phyloP scores from a whole-genome alignment of 2,329 filamentous ascomycete genomes.

The Davidsoniella neocaledoniae region DNA sequence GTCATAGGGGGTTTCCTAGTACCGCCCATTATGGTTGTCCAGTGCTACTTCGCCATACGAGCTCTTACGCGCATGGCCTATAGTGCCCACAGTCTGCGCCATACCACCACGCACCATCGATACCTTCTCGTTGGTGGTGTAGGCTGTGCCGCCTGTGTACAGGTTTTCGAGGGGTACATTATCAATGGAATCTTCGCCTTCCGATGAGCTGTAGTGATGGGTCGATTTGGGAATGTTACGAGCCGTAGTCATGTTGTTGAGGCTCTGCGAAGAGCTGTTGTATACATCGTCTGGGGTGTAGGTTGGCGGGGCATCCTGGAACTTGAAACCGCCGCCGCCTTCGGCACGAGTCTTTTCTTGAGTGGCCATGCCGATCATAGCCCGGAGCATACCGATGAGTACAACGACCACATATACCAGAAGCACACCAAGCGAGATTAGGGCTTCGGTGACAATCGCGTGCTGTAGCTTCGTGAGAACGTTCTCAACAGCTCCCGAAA shows the following conservation, averaged over 20 bases:
- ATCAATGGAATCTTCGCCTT: not conserved
- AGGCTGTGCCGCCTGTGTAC: not conserved
- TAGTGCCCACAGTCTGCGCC: not conserved
- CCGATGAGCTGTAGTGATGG: no score
- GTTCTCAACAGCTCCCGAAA: constrained; percentile 56
- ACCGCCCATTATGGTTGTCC: not conserved
- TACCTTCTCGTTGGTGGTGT: constrained; percentile 8
- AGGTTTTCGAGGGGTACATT: not conserved
- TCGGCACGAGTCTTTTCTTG: constrained; percentile 39
- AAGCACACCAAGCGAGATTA: constrained; percentile 61
- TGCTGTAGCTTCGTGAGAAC: constrained; percentile 51
- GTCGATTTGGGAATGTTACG: not conserved
- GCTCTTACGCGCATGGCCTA: not conserved
- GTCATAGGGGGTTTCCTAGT: constrained; percentile 2
- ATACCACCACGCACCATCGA: constrained; percentile 1
- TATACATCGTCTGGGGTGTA: constrained; percentile 6
- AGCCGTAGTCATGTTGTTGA: not conserved
- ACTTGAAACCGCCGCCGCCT: constrained; percentile 7
- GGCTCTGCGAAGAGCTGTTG: not conserved
- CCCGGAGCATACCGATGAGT: constrained; percentile 54
- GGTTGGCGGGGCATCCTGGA: constrained; percentile 1
- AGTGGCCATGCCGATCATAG: constrained; percentile 40
- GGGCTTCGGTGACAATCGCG: constrained; percentile 56
- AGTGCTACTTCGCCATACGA: not conserved
- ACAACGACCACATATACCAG: constrained; percentile 64